Base-by-base conservation (phyloP, 257 asterid species). In the Phtheirospermum japonicum region DNA sequence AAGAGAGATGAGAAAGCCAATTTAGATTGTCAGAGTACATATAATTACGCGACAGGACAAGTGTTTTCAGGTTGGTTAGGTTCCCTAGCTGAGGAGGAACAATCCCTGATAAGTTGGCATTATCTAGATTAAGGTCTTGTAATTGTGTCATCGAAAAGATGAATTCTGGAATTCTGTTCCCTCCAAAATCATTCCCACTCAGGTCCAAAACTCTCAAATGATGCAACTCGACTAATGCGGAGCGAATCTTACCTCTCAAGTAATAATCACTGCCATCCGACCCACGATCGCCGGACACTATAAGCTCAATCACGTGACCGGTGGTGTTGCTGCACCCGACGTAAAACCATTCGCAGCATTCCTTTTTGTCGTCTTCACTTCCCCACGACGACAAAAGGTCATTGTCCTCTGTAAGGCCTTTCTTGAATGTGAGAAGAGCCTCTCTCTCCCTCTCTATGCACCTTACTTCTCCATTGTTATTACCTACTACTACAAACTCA, bases 291-390 rank as follows among this genome's bases (percentile, higher is more conserved):
- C 9, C 20, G 16, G 4, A 4, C 10, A 81, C 69, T 0, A n/a
- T 57, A 7, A 82, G 73, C 3, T 6, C 33, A 0, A 55, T 60
- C 2, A 82, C 73, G 46, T 73, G 67, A 3, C 75, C 61, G 0
- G 77, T 77, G 8, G n/a, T 33, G 63, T 79, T 74, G 71, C 79
- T 66, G 39, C 88, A 82, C 0, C 2, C 2, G 4, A 82, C 57
- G 0, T 76, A 77, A 0, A 14, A 4, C 85, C 88, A 82, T 9
- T 52, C 14, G 62, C 85, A 79, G 66, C 88, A 82, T 23, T 78
- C 82, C 45, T 49, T 75, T n/a, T n/a, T n/a, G n/a, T n/a, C n/a
- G n/a, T n/a, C n/a, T 12, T 64, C 77, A 9, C 11, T 37, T 63
- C 71, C 70, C 87, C 87, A 78, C 0, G 82, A 71, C 0, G 64